Percentiles rank a stretch among this genome's conserved stretches.
Conservation (phyloP, 352 stramenopile species). For the Phytopythium sindhum region DNA sequence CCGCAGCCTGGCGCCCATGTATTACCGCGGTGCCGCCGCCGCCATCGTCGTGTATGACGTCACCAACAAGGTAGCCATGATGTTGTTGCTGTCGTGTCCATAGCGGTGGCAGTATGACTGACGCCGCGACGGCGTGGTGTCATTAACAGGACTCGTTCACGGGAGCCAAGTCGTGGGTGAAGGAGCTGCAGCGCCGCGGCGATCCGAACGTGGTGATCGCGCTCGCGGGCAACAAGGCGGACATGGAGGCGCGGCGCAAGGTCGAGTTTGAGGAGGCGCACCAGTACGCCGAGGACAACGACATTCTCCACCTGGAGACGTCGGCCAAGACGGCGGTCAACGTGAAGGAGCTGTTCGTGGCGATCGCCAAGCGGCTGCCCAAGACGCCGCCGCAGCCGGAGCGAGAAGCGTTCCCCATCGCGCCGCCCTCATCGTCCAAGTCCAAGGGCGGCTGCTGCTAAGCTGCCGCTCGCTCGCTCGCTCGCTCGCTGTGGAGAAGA, state of each 20-base stretch:
- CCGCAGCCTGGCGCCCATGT: slow-evolving; percentile 97
- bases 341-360: slow-evolving; percentile 98
- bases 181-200: slow-evolving; percentile 98
- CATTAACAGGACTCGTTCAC: slow-evolving; percentile 92
- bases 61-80: slow-evolving; percentile 89
- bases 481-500: not conserved
- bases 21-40: slow-evolving; percentile 94
- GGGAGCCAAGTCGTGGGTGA: slow-evolving; percentile 99
- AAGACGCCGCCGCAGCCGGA: slow-evolving; percentile 83
- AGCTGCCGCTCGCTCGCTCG: slow-evolving; percentile 11
- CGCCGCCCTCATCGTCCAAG: slow-evolving; percentile 70
- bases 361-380: slow-evolving; percentile 90
- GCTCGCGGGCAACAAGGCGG: slow-evolving; percentile 97
- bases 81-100: not conserved
- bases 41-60: slow-evolving; percentile 98
- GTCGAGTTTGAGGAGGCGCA: slow-evolving; percentile 97
- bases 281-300: slow-evolving; percentile 98
- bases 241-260: slow-evolving; percentile 96
- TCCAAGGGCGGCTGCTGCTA: slow-evolving; percentile 81
- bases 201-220: slow-evolving; percentile 97
- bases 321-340: slow-evolving; percentile 99
- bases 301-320: slow-evolving; percentile 99
- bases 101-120: not conserved
- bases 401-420: slow-evolving; percentile 83
- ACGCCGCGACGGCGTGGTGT: not conserved